phyloP scores from a whole-genome alignment of 371 early-diverging fungal species.

The Globomyces sp. region DNA sequence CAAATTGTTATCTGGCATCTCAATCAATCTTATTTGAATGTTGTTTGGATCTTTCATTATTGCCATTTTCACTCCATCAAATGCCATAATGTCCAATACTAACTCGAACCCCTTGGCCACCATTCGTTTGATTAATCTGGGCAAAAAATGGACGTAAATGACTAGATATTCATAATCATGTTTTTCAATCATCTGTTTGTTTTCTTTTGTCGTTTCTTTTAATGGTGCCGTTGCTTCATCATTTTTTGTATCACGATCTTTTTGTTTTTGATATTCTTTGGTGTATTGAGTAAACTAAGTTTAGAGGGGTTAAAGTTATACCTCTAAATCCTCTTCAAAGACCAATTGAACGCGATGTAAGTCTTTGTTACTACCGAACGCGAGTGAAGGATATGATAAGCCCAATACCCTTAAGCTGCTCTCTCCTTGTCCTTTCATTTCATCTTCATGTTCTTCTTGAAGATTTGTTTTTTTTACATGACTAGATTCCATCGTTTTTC shows the following conservation, averaged over 20 bases:
- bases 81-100: slow-evolving; percentile 28
- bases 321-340: slow-evolving; percentile 22
- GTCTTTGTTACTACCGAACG: no score
- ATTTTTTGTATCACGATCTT: slow-evolving; percentile 14
- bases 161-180: slow-evolving; percentile 43
- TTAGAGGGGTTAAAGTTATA: not conserved
- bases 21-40: slow-evolving; percentile 51
- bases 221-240: slow-evolving; percentile 21
- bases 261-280: not conserved
- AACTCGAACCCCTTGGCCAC: slow-evolving; percentile 40
- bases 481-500: not conserved
- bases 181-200: not conserved
- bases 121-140: slow-evolving; percentile 48
- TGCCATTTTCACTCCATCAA: slow-evolving; percentile 40
- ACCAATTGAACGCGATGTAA: slow-evolving; percentile 21
- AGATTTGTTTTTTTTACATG: not conserved
- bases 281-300: slow-evolving; percentile 15
- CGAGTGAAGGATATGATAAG: no score
- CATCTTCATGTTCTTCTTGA: not conserved
- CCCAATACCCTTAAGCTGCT: no score
- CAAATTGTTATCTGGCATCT: slow-evolving; percentile 44
- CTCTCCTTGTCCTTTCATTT: no score
- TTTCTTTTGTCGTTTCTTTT: slow-evolving; percentile 14
- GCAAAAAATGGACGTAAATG: slow-evolving; percentile 53
- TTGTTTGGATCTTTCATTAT: slow-evolving; percentile 49